Evolutionary conservation across 2,329 filamentous ascomycete genomes (phyloP), one percentile per base, ranked within the genome.

Genomic region (Thermoascus crustaceus): DNA sequence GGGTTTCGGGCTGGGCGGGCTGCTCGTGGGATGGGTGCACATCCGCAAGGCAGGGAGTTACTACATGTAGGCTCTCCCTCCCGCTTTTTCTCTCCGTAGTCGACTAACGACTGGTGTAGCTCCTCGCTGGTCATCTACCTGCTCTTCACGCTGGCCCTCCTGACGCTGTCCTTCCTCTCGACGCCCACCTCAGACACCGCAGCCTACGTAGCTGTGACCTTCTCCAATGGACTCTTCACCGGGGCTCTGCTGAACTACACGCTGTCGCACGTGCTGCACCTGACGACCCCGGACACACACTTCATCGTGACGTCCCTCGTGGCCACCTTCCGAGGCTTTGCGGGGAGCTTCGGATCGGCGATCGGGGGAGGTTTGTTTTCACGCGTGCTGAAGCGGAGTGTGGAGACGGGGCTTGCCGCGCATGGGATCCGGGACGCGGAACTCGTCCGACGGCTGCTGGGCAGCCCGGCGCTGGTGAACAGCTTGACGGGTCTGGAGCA

Each of bases 241-340:
- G 85, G 85, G 8, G 78, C 82, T 0, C 70, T 75, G 4, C 64
- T 89, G 38, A 91, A 89, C 58, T 93, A 93, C 60, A 83, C 81
- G 0, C 71, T 93, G 2, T 83, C 85, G 0, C 86, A 93, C 50
- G 58, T 88, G 4, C 69, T 93, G 4, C 82, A 91, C 54, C 67
- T 89, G 4, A 82, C 80, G 0, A 65, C 67, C 0, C 68, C 74
- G 0, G 69, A 75, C 5, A 76, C 78, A 1, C 82, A 88, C 49
- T 86, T 83, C 50, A 76, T 91, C 32, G 76, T 82, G 3, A 85
- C 81, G 0, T 82, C 83, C 8, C 66, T 94, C 26, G 61, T 89
- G 3, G 76, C 80, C 18, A 93, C 85, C 1, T 89, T 89, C 60
- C 73, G 86, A 3, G 83, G 83, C 4, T 88, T 91, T 44, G 82